Percentiles rank a stretch among this genome's conserved stretches.
phyloP scores from a whole-genome alignment of 2,329 filamentous ascomycete genomes.

The Triangularia setosa region DNA sequence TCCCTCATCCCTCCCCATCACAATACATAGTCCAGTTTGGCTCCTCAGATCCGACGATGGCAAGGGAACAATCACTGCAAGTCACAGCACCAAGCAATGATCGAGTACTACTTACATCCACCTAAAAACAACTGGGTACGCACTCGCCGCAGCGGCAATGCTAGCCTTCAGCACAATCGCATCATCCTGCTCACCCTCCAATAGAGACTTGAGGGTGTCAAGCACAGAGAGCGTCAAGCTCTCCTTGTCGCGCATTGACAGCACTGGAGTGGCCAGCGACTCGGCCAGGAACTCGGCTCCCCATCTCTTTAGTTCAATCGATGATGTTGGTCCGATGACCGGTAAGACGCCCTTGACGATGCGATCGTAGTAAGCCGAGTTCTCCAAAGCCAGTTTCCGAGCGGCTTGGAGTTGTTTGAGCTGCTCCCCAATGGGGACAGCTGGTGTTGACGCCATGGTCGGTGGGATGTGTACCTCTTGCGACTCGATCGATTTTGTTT shows the following conservation, averaged over 20 bases:
- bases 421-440: constrained; percentile 64
- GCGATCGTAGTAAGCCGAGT: constrained; percentile 83
- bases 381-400: constrained; percentile 80
- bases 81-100: neutral
- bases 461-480: neutral
- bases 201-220: constrained; percentile 66
- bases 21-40: neutral
- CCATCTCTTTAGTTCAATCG: constrained; percentile 86
- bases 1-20: neutral
- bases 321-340: constrained; percentile 72
- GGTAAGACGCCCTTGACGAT: constrained; percentile 92
- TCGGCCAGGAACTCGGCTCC: constrained; percentile 93
- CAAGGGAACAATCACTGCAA: neutral
- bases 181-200: constrained; percentile 73
- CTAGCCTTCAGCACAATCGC: constrained; percentile 76
- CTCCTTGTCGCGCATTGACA: constrained; percentile 75
- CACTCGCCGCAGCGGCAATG: constrained; percentile 83
- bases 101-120: constrained; percentile 72
- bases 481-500: neutral
- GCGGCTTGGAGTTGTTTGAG: constrained; percentile 86
- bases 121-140: constrained; percentile 87
- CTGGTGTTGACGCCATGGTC: constrained; percentile 48
- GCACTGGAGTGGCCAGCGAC: constrained; percentile 87
- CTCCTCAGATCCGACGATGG: neutral
- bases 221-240: constrained; percentile 72